Evolutionary conservation across 768 basidiomycete species (phyloP).

Genomic region (Leccinellum luteum): DNA sequence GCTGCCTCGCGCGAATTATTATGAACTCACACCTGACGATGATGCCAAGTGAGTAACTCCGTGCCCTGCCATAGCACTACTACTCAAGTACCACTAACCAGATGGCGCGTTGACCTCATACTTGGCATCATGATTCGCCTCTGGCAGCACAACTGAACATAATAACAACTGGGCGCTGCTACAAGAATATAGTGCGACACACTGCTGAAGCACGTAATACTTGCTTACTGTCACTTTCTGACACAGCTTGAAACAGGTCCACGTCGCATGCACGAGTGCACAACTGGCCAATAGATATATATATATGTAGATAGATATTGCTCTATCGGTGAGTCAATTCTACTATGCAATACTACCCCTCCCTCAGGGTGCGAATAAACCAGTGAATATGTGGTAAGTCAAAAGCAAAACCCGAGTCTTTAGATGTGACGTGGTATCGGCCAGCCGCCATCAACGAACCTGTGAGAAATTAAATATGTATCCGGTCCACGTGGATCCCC

Average conservation of each 20-base stretch:
- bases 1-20: too few species aligned
- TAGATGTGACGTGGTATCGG: not conserved
- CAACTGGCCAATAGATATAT: not conserved
- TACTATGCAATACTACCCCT: not conserved
- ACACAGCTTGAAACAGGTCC: not conserved
- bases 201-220: not conserved
- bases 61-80: not conserved
- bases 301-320: not conserved
- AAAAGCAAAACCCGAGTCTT: not conserved
- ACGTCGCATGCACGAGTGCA: not conserved
- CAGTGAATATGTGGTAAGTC: not conserved
- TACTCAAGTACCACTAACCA: not conserved
- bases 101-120: not conserved
- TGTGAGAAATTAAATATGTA: not conserved
- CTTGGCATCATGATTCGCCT: too few species aligned
- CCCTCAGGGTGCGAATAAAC: not conserved
- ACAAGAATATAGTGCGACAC: not conserved
- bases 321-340: not conserved
- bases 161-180: not conserved
- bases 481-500: not conserved
- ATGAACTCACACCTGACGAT: not conserved
- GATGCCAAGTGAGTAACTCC: not conserved
- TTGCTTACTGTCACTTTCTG: not conserved
- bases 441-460: not conserved
- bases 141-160: too few species aligned